Evolutionary conservation across 768 basidiomycete genomes (phyloP), one percentile per base, ranked within the genome.

Genomic region (Kwoniella mangroviensis): DNA sequence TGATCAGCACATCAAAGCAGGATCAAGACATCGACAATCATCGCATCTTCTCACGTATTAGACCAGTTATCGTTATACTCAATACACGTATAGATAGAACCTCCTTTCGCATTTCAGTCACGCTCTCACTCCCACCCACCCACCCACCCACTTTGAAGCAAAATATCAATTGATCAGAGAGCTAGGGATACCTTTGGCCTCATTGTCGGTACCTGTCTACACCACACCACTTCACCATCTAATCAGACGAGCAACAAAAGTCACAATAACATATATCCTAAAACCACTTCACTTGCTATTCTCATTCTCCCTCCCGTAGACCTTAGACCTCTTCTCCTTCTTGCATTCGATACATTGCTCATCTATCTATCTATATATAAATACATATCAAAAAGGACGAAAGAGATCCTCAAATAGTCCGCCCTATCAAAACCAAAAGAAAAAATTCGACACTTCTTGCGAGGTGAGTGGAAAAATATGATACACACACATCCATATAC

Each of bases 171-270:
- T 40, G 34, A 24, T 11, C 22, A 21, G 17, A 55, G 21, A 15
- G 6, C 34, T 34, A 19, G 24, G 22, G 22, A 58, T 60, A 60
- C 58, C 58, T 60, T 60, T 60, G 40, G 58, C 58, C 58, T 60
- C 58, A n/a, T 60, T 60, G 58, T 60, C 41, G 58, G 7, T 60
- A 22, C 53, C 21, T n/a, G 53, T 54, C 53, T 19, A n/a, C 21
- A 57, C 21, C 2, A 26, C 56, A 28, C 5, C 24, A 57, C 56
- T 57, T 57, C 56, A 57, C 56, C 26, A 26, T 57, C 56, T 57
- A 9, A 57, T 57, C 56, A 24, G 34, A 34, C 34, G 34, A 34
- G 34, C 34, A 34, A 34, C 34, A 34, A 34, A 34, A 34, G 34
- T 7, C 6, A 34, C 34, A 34, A 34, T 34, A 57, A 34, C 1